Base-by-base conservation (phyloP, 2,329 filamentous ascomycete genomes). In the Tolypocladium nubicola region DNA sequence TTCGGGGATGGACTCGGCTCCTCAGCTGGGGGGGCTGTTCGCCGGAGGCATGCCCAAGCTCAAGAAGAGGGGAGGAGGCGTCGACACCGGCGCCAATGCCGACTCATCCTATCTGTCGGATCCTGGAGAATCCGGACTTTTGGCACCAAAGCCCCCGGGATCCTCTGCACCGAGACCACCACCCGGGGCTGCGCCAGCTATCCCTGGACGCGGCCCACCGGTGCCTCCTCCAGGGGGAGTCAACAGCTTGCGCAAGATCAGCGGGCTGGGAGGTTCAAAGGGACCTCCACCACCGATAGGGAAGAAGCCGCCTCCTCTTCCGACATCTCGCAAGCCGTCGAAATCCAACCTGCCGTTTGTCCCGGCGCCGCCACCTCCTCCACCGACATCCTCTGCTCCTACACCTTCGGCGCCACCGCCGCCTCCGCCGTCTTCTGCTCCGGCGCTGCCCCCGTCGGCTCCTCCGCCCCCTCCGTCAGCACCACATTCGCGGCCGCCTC, bases 31-130 rank as follows among this genome's bases (percentile, higher is more conserved):
- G 37, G 94, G 94, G 1, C 72, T 99, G 33, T 96, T 99, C 68
- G 90, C 89, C 1, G 92, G 90, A 40, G 94, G 93, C 41, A 97
- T 97, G 83, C 94, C 94, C 3, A 97, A 97, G 75, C 71, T 99
- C 67, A 89, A 89, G 71, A 97, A 95, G 76, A 82, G 86, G 3
- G 88, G 90, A 57, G 92, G 89, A 53, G 88, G 88, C 43, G 78
- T 93, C 59, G 82, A 90, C 71, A 93, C 89, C 1, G 89, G 78
- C 57, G 73, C 73, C 10, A 69, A 65, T 43, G 58, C 66, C 61
- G 85, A 85, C 62, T 83, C 90, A 38, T 85, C 89, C 59, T 93
- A 93, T 68, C 74, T 87, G 56, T 92, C 90, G 59, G 92, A 96
- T 68, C 84, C 88, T n/a, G 90, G 68, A 53, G 70, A 71, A 59